Base-by-base conservation (phyloP, 2,329 filamentous ascomycete genomes). In the Fusarium sp. region DNA sequence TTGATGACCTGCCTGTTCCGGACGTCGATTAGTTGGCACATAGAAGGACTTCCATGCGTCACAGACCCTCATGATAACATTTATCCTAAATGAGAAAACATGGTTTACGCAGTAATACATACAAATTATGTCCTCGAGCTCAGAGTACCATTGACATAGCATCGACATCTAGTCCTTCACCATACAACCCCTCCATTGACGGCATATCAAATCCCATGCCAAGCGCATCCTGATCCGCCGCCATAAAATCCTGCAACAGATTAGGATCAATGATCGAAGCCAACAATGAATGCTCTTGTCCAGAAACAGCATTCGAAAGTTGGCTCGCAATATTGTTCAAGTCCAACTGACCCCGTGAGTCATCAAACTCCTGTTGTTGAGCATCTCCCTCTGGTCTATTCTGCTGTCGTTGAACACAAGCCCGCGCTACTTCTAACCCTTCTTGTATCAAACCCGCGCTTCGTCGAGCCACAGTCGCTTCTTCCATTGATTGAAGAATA, bases 1-100 rank as follows among this genome's bases (percentile, higher is more conserved):
- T 65, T 20, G 52, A 65, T 20, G 52, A 65, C 5, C 21, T 65
- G 1, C 62, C 62, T 16, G 60, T 65, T 28, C 62, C 62, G 3
- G 62, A 65, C 28, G 21, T 65, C 8, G 62, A 65, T 6, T 65
- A 43, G n/a, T n/a, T n/a, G n/a, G n/a, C n/a, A 24, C 11, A 8
- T 18, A 16, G 20, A n/a, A 18, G 16, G 20, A n/a, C 9, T 18
- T 21, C 20, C 33, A 21, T 24, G 16, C n/a, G n/a, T n/a, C n/a
- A n/a, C n/a, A n/a, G n/a, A n/a, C n/a, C n/a, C n/a, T 8, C 18
- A 8, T 35, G 8, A 9, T 18, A 18, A 18, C 33, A 18, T 6
- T 33, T 33, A 33, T 33, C 18, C 10, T 18, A 6, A 18, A n/a
- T 35, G n/a, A 18, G 9, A 8, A 35, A 8, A n/a, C 7, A 35